phyloP scores from a whole-genome alignment of 331 rosid species.

The Rhamnella rubrinervis region DNA sequence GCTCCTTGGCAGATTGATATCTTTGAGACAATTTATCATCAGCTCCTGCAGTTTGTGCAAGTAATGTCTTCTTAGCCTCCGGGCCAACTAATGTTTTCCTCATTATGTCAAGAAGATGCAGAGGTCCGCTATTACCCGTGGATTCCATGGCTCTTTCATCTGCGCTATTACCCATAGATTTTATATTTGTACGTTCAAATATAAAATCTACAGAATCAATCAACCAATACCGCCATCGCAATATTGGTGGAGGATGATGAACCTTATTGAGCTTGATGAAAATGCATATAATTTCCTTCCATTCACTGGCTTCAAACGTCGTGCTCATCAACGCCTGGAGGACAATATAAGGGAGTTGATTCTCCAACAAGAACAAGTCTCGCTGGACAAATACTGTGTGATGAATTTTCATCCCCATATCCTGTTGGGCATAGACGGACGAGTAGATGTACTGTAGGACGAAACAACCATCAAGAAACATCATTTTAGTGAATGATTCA shows the following conservation, averaged over 20 bases:
- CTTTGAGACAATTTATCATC: too few relatives aligned
- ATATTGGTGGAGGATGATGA: too few relatives aligned
- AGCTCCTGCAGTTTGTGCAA: too few relatives aligned
- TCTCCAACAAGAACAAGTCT: conserved; percentile 25
- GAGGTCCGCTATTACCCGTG: too few relatives aligned
- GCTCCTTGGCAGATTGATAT: background rate
- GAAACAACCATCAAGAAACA: conserved; percentile 24
- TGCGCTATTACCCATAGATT: too few relatives aligned
- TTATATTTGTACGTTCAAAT: too few relatives aligned
- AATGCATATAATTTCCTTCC: accelerated
- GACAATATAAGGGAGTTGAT: conserved; percentile 11
- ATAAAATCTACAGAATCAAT: too few relatives aligned
- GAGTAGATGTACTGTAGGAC: conserved; percentile 8
- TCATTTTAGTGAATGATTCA: background rate
- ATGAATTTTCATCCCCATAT: background rate
- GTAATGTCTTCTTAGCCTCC: too few relatives aligned
- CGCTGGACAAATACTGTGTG: background rate
- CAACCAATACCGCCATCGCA: too few relatives aligned
- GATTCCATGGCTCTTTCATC: too few relatives aligned
- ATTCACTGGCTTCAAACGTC: background rate
- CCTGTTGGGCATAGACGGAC: accelerated
- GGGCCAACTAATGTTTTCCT: too few relatives aligned
- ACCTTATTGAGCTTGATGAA: background rate
- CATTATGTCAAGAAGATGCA: conserved; percentile 19
- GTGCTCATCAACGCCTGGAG: conserved; percentile 12